phyloP scores from a whole-genome alignment of 78 protist genomes.

The Pelomyxa schiedti region DNA sequence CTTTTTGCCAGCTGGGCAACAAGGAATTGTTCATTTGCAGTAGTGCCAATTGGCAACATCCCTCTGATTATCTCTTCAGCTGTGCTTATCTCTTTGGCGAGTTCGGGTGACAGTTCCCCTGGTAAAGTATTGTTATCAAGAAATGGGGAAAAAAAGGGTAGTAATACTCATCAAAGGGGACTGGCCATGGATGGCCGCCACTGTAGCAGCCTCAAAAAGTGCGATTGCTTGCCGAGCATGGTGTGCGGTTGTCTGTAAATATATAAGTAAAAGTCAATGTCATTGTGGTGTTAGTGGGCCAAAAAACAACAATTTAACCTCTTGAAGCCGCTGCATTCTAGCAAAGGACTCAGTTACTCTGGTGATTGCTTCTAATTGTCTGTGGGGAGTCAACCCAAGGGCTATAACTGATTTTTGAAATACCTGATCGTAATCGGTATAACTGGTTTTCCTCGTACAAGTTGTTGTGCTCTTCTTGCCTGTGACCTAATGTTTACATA shows the following conservation, averaged over 20 bases:
- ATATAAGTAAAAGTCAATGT: neutral
- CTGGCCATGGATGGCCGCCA: no score
- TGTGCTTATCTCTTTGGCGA: conserved; percentile 6
- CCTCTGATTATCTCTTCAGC: conserved; percentile 27
- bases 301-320: neutral
- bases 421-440: no score
- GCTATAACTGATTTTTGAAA: neutral
- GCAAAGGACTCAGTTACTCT: conserved; percentile 76
- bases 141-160: neutral
- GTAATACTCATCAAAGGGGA: neutral
- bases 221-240: neutral
- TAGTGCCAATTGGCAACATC: conserved; percentile 34
- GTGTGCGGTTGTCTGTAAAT: neutral
- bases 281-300: neutral
- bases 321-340: conserved; percentile 37
- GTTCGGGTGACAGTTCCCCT: conserved; percentile 16
- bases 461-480: neutral
- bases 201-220: conserved; percentile 1
- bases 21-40: neutral
- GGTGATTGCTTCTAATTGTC: conserved; percentile 82
- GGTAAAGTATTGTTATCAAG: neutral
- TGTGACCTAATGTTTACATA: conserved; percentile 36
- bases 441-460: neutral
- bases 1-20: neutral
- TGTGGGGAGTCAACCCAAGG: neutral